Percentiles rank a stretch among this genome's conserved stretches.
Conservation (phyloP, 768 basidiomycete genomes). For the Lentinula guzmanii region DNA sequence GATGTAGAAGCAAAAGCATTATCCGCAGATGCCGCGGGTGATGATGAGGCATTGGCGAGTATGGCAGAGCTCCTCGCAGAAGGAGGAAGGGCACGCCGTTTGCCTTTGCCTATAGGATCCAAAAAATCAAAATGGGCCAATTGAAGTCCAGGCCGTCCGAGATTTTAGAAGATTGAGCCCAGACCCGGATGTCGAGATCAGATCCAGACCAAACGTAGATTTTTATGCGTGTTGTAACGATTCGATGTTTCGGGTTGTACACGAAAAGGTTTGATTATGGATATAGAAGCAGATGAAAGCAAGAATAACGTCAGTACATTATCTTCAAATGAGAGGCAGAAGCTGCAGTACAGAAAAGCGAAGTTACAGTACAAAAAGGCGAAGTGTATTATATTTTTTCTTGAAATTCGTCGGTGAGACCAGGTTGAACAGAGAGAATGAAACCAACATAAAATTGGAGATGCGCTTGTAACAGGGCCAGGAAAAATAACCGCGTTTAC, state of each 20-base stretch:
- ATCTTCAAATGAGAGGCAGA: background rate
- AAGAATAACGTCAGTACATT: slow-evolving; percentile 5
- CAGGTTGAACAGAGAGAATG: no score
- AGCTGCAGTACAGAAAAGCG: background rate
- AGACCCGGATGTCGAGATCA: background rate
- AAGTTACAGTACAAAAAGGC: background rate
- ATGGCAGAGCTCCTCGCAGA: background rate
- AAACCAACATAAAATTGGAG: no score
- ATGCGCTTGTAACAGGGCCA: background rate
- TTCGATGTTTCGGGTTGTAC: background rate
- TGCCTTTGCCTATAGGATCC: slow-evolving; percentile 2
- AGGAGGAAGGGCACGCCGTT: slow-evolving; percentile 1
- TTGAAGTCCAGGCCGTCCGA: background rate
- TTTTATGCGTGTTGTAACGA: slow-evolving; percentile 14
- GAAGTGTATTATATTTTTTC: background rate
- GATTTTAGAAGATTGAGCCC: slow-evolving; percentile 6
- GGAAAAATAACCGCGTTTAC: background rate
- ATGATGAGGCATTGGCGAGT: background rate
- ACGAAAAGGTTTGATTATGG: background rate
- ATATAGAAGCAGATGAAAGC: background rate
- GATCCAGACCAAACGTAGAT: slow-evolving; percentile 20
- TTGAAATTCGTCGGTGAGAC: no score
- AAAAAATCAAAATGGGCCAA: background rate
- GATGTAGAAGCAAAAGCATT: background rate
- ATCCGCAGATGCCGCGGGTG: background rate